Conservation (phyloP, 768 basidiomycete species). For the Phlegmacium glaucopus region DNA sequence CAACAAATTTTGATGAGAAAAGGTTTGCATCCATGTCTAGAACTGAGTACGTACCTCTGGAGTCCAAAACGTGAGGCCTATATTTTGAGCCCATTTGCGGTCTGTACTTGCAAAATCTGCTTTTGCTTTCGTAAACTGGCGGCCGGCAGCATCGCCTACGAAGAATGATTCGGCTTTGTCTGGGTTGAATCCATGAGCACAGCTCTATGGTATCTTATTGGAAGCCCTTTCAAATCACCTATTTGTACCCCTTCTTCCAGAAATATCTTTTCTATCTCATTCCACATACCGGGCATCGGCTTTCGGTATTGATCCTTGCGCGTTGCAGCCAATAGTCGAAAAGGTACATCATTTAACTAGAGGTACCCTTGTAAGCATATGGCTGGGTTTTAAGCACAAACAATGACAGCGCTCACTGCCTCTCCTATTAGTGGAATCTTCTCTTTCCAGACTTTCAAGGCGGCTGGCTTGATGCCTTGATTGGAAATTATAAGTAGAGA, state of each 20-base stretch:
- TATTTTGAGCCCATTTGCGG: constrained; percentile 80
- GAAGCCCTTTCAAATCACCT: constrained; percentile 41
- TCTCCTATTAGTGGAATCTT: constrained; percentile 70
- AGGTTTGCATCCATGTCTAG: not conserved
- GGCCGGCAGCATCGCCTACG: constrained; percentile 89
- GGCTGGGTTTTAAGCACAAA: not conserved
- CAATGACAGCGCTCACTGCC: constrained; percentile 37
- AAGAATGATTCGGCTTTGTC: constrained; percentile 70
- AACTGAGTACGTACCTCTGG: constrained; percentile 64
- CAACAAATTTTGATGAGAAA: not conserved
- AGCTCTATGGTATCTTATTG: not conserved
- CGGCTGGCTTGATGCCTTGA: constrained; percentile 53
- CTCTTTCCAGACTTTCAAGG: constrained; percentile 65
- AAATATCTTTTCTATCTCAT: constrained; percentile 63
- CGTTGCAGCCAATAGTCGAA: constrained; percentile 76
- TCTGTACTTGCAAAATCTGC: constrained; percentile 81
- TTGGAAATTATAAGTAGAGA: constrained; percentile 80
- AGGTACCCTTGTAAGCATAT: not conserved
- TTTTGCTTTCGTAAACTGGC: constrained; percentile 39
- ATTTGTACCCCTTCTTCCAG: constrained; percentile 54
- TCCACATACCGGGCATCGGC: constrained; percentile 87
- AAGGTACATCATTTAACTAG: constrained; percentile 72
- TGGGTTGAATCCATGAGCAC: constrained; percentile 23
- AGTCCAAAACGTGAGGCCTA: constrained; percentile 71
- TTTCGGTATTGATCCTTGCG: constrained; percentile 77